Evolutionary conservation across 2,329 filamentous ascomycete genomes (phyloP).

Genomic region (Talaromyces marneffei): DNA sequence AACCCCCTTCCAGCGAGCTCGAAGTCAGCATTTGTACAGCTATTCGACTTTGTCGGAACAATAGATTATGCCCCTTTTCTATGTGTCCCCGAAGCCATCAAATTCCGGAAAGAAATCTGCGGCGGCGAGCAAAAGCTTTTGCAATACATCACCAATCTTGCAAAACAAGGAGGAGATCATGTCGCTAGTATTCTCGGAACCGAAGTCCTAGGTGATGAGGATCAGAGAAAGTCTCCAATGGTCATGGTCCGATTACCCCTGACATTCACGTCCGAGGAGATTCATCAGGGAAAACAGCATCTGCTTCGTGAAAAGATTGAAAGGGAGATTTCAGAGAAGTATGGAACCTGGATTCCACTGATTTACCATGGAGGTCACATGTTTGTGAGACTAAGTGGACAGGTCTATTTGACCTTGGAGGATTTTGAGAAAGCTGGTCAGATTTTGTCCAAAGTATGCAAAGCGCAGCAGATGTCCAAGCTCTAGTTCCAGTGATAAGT

Average conservation of each 20-base stretch:
- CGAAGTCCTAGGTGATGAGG: constrained; percentile 59
- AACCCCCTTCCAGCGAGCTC: constrained; percentile 35
- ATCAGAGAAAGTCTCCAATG: constrained; percentile 55
- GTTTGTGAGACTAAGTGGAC: constrained; percentile 70
- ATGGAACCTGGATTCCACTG: constrained; percentile 65
- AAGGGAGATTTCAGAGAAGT: constrained; percentile 49
- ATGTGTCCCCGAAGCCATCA: constrained; percentile 65
- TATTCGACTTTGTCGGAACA: constrained; percentile 74
- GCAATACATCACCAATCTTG: constrained; percentile 58
- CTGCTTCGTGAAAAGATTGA: constrained; percentile 55
- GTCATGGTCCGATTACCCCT: constrained; percentile 66
- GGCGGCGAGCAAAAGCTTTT: constrained; percentile 68
- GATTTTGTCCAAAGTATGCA: constrained; percentile 53
- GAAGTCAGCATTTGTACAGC: constrained; percentile 58
- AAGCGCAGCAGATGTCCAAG: neutral
- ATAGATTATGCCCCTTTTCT: constrained; percentile 66
- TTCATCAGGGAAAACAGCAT: constrained; percentile 49
- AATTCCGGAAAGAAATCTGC: constrained; percentile 62
- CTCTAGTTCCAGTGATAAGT: neutral
- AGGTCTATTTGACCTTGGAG: constrained; percentile 70
- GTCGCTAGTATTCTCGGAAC: constrained; percentile 63
- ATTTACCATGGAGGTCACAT: constrained; percentile 56
- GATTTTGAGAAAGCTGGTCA: constrained; percentile 69
- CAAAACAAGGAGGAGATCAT: constrained; percentile 55
- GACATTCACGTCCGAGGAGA: constrained; percentile 26